Evolutionary conservation across 2,329 filamentous ascomycete genomes (phyloP), one percentile per base, ranked within the genome.

Genomic region (Pseudocercospora pini-densiflorae): DNA sequence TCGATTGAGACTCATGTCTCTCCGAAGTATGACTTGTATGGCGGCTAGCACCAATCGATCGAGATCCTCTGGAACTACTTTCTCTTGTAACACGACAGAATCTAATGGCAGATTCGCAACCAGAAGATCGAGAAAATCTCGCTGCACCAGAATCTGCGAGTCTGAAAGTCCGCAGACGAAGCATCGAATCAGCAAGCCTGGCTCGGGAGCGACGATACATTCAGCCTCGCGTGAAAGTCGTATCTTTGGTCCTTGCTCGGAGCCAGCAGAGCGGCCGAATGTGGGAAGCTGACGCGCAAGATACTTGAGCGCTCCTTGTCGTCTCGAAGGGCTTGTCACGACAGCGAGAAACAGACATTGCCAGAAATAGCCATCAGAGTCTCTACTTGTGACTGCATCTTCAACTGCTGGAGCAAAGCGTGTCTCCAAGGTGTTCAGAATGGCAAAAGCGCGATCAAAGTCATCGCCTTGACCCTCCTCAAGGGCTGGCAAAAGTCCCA

Each of bases 401-500:
- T 85, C 54, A 82, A 86, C 77, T 80, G 87, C 70, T 0, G 59
- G 59, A 81, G 64, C 89, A 73, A 93, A 87, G 57, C 87, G 86
- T 65, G 85, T 80, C 74, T 94, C 93, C 77, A 98, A 89, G 64
- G 87, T 89, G 72, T 95, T 90, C 55, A 98, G 78, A 9, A 97
- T 87, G 65, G 86, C 87, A 63, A 97, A 78, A 1, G 94, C 96
- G 62, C 92, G 87, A 69, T 98, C 94, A 78, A 98, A 99, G 77
- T 99, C 96, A 77, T 99, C 95, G 71, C 94, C 96, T 8, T 93
- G 96, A 78, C 98, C 95, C 71, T 99, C 95, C 78, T 99, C 95
- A 2, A 99, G 81, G 0, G 94, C 95, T 0, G 95, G 95, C 2
- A 99, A 83, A 31, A 99, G 83, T n/a, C 92, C 90, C 21, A 99